A percentile compares a stretch with the other conserved stretches of the same genome.
These are phyloP conservation scores for Bruguiera sexangula DNA, from an alignment of 345 rosid genomes.

Conservation along the genomic window DNA sequence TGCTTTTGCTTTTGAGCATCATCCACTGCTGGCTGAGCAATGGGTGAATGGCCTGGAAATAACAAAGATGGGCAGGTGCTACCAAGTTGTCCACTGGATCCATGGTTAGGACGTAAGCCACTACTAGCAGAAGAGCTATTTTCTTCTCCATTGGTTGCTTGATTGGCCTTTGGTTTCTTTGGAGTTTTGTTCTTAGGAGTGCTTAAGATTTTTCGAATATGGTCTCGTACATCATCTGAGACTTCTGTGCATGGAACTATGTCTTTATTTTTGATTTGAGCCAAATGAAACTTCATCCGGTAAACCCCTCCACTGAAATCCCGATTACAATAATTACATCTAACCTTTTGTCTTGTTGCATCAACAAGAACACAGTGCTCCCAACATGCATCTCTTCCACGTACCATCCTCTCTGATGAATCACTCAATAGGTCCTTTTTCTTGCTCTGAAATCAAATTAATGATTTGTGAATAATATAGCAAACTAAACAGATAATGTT, in stretches of 20 bases:
- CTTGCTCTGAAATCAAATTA: neutral
- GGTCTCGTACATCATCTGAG: slow-evolving; percentile 41
- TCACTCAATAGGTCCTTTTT: neutral
- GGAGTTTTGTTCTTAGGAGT: slow-evolving; percentile 46
- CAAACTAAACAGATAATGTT: neutral
- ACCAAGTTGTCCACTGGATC: slow-evolving; percentile 43
- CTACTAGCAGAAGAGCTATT: slow-evolving; percentile 49
- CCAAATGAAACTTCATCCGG: slow-evolving; percentile 67
- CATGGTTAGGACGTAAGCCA: slow-evolving; percentile 38
- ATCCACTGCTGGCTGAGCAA: slow-evolving; percentile 29
- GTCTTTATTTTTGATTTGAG: slow-evolving; percentile 60
- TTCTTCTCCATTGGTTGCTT: slow-evolving; percentile 37
- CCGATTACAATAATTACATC: slow-evolving; percentile 56
- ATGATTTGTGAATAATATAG: neutral
- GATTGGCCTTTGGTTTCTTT: slow-evolving; percentile 38
- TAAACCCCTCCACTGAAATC: slow-evolving; percentile 68
- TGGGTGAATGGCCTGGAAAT: slow-evolving; percentile 32
- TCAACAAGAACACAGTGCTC: slow-evolving; percentile 62
- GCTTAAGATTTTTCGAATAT: slow-evolving; percentile 40
- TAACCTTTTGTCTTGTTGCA: slow-evolving; percentile 54
- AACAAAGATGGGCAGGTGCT: slow-evolving; percentile 47
- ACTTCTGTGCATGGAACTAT: slow-evolving; percentile 52
- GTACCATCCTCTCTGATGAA: slow-evolving; percentile 41
- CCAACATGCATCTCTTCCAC: slow-evolving; percentile 68
- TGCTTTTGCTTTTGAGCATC: slow-evolving; percentile 38